Percentiles rank a stretch among this genome's conserved stretches.
These are phyloP conservation scores for Tuber borchii DNA, from an alignment of 495 filamentous ascomycete genomes.

Conservation along the genomic window DNA sequence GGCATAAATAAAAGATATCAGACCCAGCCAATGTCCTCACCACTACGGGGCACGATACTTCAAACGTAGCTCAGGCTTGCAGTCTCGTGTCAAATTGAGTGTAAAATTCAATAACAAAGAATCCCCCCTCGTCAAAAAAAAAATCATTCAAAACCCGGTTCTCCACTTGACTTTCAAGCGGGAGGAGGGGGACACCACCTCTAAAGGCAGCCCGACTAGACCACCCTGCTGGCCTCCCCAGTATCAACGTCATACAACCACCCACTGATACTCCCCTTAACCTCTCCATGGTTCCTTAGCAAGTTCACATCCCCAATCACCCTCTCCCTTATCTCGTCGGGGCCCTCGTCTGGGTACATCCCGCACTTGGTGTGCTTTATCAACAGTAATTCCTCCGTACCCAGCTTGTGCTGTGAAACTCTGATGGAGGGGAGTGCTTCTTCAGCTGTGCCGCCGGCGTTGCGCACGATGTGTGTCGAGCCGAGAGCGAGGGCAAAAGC, in stretches of 20 bases:
- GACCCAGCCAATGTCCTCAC: not conserved
- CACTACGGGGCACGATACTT: too few species aligned
- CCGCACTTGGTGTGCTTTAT: slow-evolving; percentile 75
- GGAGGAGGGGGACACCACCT: not conserved
- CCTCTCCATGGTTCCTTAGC: slow-evolving; percentile 53
- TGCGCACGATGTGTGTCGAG: slow-evolving; percentile 77
- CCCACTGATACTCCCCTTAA: slow-evolving; percentile 54
- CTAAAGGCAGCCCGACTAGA: slow-evolving; percentile 23
- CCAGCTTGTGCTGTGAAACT: slow-evolving; percentile 74
- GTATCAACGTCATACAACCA: slow-evolving; percentile 78
- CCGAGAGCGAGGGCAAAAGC: slow-evolving; percentile 71
- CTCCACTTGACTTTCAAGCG: too few species aligned
- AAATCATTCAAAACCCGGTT: not conserved
- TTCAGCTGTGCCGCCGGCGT: slow-evolving; percentile 59
- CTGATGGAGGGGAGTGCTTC: slow-evolving; percentile 69
- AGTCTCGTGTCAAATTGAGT: not conserved
- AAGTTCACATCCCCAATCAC: slow-evolving; percentile 40
- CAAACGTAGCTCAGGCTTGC: not conserved
- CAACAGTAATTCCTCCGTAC: slow-evolving; percentile 68
- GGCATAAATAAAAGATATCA: not conserved
- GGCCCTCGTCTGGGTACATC: slow-evolving; percentile 70
- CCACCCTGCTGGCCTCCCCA: slow-evolving; percentile 59
- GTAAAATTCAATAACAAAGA: not conserved
- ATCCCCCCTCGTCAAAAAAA: not conserved
- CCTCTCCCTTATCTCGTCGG: slow-evolving; percentile 47